A percentile compares a stretch with the other conserved stretches of the same genome.
These are phyloP conservation scores for Paxillus rubicundulus DNA, from an alignment of 768 basidiomycete genomes.

Conservation along the genomic window DNA sequence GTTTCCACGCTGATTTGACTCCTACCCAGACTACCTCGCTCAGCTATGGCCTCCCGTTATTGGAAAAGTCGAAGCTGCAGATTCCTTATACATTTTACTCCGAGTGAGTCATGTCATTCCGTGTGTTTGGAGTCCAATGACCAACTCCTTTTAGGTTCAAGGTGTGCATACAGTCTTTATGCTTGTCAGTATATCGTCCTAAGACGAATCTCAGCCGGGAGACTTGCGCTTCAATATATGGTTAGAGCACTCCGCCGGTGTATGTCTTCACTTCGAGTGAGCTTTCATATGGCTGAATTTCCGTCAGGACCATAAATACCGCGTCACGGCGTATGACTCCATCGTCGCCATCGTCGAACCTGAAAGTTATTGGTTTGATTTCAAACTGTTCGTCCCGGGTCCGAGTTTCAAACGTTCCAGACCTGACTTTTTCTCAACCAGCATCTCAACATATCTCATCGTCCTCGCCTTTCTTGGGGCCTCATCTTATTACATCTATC, in stretches of 20 bases:
- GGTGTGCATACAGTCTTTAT: constrained; percentile 34
- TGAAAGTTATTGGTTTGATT: constrained; percentile 71
- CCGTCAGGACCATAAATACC: constrained; percentile 52
- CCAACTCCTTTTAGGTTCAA: constrained; percentile 48
- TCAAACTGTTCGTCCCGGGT: constrained; percentile 63
- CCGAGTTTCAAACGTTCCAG: neutral
- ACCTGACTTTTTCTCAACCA: constrained; percentile 17
- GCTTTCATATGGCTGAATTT: neutral
- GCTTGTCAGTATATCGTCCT: constrained; percentile 1
- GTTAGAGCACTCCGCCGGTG: constrained; percentile 69
- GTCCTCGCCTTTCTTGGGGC: constrained; percentile 63
- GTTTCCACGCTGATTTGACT: neutral
- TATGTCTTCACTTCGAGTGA: constrained; percentile 29
- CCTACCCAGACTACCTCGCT: constrained; percentile 53
- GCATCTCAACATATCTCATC: constrained; percentile 70
- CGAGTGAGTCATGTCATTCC: constrained; percentile 54
- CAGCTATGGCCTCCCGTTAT: constrained; percentile 50
- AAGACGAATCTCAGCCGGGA: constrained; percentile 51
- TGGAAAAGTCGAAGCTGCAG: constrained; percentile 56
- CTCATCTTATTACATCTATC: constrained; percentile 61
- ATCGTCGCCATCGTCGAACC: constrained; percentile 81
- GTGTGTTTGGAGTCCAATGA: neutral
- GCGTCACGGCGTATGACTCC: constrained; percentile 70
- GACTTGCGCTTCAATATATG: constrained; percentile 72
- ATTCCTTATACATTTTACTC: constrained; percentile 76